Evolutionary conservation across 768 basidiomycete genomes (phyloP).

Genomic region (Amanita inopinata): DNA sequence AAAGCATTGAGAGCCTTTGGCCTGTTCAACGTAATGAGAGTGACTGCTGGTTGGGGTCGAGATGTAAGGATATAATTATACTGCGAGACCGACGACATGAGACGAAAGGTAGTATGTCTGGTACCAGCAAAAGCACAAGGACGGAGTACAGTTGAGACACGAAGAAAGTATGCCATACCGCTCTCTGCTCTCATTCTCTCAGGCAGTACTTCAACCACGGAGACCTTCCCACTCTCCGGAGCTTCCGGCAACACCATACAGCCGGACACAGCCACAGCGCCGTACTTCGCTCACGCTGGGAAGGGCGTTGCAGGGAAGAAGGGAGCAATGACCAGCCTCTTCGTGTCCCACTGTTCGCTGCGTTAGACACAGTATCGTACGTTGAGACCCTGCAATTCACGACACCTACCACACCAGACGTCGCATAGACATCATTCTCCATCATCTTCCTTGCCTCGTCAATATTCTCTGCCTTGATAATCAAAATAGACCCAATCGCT

Average conservation of each 20-base stretch:
- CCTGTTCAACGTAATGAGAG: slow-evolving; percentile 81
- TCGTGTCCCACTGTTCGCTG: slow-evolving; percentile 9
- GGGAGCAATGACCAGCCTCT: slow-evolving; percentile 10
- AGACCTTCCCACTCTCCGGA: too few relatives aligned
- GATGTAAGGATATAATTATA: slow-evolving; percentile 66
- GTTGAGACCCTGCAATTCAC: not conserved
- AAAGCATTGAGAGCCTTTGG: slow-evolving; percentile 90
- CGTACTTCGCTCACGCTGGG: too few relatives aligned
- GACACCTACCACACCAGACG: slow-evolving; percentile 27
- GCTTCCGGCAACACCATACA: too few relatives aligned
- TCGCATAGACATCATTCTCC: slow-evolving; percentile 29
- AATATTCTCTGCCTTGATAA: slow-evolving; percentile 42
- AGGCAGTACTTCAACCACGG: too few relatives aligned
- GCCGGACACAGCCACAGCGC: too few relatives aligned
- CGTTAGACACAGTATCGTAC: not conserved
- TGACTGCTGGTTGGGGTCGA: slow-evolving; percentile 55
- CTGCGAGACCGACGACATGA: slow-evolving; percentile 40
- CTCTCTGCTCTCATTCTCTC: not conserved
- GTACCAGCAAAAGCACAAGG: slow-evolving; percentile 7
- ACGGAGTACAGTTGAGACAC: slow-evolving; percentile 4
- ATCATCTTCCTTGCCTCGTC: slow-evolving; percentile 27
- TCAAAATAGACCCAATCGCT: slow-evolving; percentile 41
- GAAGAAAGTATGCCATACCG: slow-evolving; percentile 1
- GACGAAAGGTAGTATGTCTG: slow-evolving; percentile 15
- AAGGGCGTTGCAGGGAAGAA: slow-evolving; percentile 21